Evolutionary conservation across 805 yeast species (phyloP).

Genomic region (Candida quercuum): DNA sequence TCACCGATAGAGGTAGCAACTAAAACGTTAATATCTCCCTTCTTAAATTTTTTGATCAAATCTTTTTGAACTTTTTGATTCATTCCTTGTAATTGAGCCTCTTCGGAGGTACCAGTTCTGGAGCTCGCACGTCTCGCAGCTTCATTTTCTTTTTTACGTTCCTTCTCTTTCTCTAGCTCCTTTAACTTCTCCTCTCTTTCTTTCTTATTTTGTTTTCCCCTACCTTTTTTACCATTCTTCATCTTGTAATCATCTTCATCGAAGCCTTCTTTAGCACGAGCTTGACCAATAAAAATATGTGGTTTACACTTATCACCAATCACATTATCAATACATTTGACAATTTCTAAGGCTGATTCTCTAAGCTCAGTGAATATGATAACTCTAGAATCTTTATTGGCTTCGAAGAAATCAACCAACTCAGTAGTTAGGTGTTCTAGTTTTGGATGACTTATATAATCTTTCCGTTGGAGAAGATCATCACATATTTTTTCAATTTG

Average conservation of each 20-base stretch:
- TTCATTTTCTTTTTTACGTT: slow-evolving; percentile 26
- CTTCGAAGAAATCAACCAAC: slow-evolving; percentile 47
- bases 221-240: slow-evolving; percentile 39
- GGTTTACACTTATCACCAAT: slow-evolving; percentile 44
- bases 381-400: slow-evolving; percentile 54
- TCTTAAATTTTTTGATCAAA: slow-evolving; percentile 65
- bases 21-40: slow-evolving; percentile 68
- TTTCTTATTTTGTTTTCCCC: slow-evolving; percentile 32
- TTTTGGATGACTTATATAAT: slow-evolving; percentile 65
- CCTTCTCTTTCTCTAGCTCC: slow-evolving; percentile 25
- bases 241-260: slow-evolving; percentile 47
- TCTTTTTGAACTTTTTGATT: slow-evolving; percentile 83
- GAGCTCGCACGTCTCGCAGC: slow-evolving; percentile 30
- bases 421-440: slow-evolving; percentile 54
- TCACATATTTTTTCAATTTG: slow-evolving; percentile 42
- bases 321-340: slow-evolving; percentile 48
- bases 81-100: slow-evolving; percentile 82
- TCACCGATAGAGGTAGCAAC: slow-evolving; percentile 98
- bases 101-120: slow-evolving; percentile 61
- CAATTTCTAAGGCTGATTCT: slow-evolving; percentile 86
- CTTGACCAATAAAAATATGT: slow-evolving; percentile 90
- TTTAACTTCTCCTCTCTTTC: slow-evolving; percentile 28
- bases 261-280: slow-evolving; percentile 65
- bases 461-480: slow-evolving; percentile 30
- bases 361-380: slow-evolving; percentile 87